A percentile compares a stretch with the other conserved stretches of the same genome.
phyloP scores from a whole-genome alignment of 2,329 filamentous ascomycete genomes.

The Diaporthe capsici region DNA sequence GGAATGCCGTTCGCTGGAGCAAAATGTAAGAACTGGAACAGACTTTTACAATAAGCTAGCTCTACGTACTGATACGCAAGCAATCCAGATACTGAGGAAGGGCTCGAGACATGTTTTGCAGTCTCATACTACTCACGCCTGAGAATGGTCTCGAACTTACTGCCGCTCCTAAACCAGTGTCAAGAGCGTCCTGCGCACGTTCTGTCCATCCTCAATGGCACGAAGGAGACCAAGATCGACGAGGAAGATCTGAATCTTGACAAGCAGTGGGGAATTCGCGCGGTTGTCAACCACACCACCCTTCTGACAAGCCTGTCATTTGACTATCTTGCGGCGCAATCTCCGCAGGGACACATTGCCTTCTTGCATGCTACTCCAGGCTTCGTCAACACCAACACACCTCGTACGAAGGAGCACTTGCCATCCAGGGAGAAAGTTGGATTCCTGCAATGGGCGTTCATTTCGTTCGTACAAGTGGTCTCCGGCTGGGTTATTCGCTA shows the following conservation, averaged over 20 bases:
- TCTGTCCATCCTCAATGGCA: constrained; percentile 50
- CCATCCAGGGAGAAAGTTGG: constrained; percentile 18
- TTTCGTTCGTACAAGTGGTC: constrained; percentile 37
- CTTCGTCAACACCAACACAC: constrained; percentile 47
- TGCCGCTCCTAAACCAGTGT: constrained; percentile 49
- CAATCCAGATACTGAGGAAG: constrained; percentile 50
- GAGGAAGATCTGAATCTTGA: constrained; percentile 50
- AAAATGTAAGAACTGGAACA: constrained; percentile 39
- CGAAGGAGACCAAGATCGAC: constrained; percentile 47
- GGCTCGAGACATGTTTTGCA: constrained; percentile 48
- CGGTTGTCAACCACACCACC: constrained; percentile 48
- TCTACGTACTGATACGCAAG: neutral
- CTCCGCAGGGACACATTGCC: constrained; percentile 43
- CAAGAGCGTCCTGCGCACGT: constrained; percentile 47
- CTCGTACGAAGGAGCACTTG: constrained; percentile 2
- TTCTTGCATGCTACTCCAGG: constrained; percentile 52
- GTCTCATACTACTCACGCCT: constrained; percentile 52
- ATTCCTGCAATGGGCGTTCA: constrained; percentile 27
- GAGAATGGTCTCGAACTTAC: constrained; percentile 49
- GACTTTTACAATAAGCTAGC: neutral
- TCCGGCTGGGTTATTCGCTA: constrained; percentile 42
- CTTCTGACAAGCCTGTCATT: constrained; percentile 49
- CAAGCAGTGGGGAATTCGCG: constrained; percentile 43
- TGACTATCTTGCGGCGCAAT: constrained; percentile 46
- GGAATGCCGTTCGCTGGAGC: constrained; percentile 43